Conservation (phyloP, 2,329 filamentous ascomycete species). For the Fusarium sp. region DNA sequence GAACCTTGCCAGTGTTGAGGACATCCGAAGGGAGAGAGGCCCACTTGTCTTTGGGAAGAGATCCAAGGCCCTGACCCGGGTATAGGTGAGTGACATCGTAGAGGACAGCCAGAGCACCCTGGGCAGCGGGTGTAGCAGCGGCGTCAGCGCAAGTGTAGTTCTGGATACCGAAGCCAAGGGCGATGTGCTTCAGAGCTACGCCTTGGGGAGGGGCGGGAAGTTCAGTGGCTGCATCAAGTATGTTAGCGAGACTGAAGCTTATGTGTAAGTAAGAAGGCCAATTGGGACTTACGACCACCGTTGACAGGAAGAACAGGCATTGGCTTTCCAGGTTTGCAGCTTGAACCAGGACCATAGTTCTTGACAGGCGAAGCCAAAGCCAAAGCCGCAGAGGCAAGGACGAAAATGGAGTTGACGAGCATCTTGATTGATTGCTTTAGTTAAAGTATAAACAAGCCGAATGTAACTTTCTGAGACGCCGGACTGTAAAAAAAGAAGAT, state of each 20-base stretch:
- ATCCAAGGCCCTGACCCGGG: conserved; percentile 56
- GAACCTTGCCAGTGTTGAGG: conserved; percentile 58
- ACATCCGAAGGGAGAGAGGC: conserved; percentile 55
- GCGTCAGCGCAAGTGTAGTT: conserved; percentile 73
- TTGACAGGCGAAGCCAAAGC: conserved; percentile 48
- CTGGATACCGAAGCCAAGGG: conserved; percentile 73
- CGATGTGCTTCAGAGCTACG: conserved; percentile 64
- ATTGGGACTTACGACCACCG: conserved; percentile 52
- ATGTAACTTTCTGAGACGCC: conserved; percentile 30
- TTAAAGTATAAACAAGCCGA: conserved; percentile 14
- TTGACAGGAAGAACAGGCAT: conserved; percentile 55
- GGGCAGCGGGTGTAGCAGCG: conserved; percentile 53
- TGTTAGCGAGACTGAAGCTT: conserved; percentile 37
- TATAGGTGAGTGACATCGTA: conserved; percentile 69
- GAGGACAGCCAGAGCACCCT: conserved; percentile 70
- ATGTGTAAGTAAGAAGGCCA: background rate
- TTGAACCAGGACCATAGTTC: conserved; percentile 34
- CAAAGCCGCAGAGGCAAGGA: conserved; percentile 53
- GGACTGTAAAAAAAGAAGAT: conserved; percentile 25
- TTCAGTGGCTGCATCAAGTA: conserved; percentile 52
- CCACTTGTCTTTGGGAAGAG: conserved; percentile 57
- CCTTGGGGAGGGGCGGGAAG: conserved; percentile 58
- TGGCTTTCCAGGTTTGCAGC: conserved; percentile 30
- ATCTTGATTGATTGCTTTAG: conserved; percentile 42
- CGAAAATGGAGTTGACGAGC: conserved; percentile 52